Conservation (phyloP, 768 basidiomycete genomes). For the Boletus subparvulus region DNA sequence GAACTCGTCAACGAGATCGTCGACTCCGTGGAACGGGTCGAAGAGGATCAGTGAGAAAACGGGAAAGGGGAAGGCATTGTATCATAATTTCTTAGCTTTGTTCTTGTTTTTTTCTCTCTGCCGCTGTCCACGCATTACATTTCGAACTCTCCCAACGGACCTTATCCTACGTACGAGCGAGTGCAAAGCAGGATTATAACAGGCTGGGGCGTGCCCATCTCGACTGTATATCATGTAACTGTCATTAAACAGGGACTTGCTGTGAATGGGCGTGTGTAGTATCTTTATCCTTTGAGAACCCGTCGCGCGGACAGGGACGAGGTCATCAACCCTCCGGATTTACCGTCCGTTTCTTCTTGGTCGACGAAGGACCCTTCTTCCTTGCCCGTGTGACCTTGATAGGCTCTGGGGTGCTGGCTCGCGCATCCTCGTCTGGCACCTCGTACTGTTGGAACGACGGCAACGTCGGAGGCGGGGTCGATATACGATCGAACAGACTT, state of each 20-base stretch:
- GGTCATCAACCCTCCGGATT: slow-evolving; percentile 19
- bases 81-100: slow-evolving; percentile 17
- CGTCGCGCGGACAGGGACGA: neutral
- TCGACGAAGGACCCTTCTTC: slow-evolving; percentile 50
- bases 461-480: slow-evolving; percentile 37
- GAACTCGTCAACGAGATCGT: slow-evolving; percentile 94
- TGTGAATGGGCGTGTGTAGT: neutral
- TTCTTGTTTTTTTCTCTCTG: slow-evolving; percentile 6
- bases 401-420: slow-evolving; percentile 60
- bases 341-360: slow-evolving; percentile 67
- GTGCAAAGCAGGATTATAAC: slow-evolving; percentile 18
- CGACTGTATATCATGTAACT: slow-evolving; percentile 27
- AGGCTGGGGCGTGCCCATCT: slow-evolving; percentile 15
- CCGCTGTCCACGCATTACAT: slow-evolving; percentile 15
- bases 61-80: neutral
- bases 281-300: neutral
- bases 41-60: slow-evolving; percentile 52
- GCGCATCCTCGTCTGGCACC: slow-evolving; percentile 42
- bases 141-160: slow-evolving; percentile 20
- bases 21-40: slow-evolving; percentile 88
- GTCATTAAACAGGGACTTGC: slow-evolving; percentile 11
- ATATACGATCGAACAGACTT: slow-evolving; percentile 29
- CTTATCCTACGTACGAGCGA: slow-evolving; percentile 17
- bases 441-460: slow-evolving; percentile 56
- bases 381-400: slow-evolving; percentile 75